Conservation (phyloP, 1,284 basidiomycete genomes). For the Polyporus tsugae region DNA sequence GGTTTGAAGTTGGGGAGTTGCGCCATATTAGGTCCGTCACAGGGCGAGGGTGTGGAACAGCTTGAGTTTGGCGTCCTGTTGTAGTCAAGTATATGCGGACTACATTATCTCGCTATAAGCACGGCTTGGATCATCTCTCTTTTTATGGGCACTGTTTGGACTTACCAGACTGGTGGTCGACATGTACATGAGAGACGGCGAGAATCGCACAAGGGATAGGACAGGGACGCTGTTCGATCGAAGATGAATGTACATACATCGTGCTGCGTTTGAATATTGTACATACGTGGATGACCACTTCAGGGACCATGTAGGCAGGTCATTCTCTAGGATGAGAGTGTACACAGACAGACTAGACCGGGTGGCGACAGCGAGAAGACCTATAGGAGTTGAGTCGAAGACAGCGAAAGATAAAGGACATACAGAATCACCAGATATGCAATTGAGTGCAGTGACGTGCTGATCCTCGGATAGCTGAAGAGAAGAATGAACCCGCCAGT, state of each 20-base stretch:
- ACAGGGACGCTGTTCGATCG: conserved; percentile 50
- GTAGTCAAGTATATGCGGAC: conserved; percentile 77
- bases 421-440: conserved; percentile 64
- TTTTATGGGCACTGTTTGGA: conserved; percentile 11
- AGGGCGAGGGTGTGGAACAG: conserved; percentile 71
- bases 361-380: conserved; percentile 74
- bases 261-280: conserved; percentile 10
- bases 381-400: conserved; percentile 48
- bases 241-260: conserved; percentile 27
- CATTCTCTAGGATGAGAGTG: conserved; percentile 78
- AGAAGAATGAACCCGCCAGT: conserved; percentile 84
- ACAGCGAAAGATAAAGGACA: background rate
- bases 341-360: conserved; percentile 68
- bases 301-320: conserved; percentile 79
- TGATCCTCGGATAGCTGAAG: conserved; percentile 65
- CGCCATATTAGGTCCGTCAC: conserved; percentile 75
- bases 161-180: conserved; percentile 68
- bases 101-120: conserved; percentile 58
- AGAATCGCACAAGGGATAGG: conserved; percentile 64
- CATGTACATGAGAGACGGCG: conserved; percentile 80
- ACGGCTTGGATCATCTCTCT: conserved; percentile 6
- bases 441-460: conserved; percentile 68
- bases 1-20: conserved; percentile 66
- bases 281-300: conserved; percentile 76
- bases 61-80: conserved; percentile 71